Evolutionary conservation across 2,329 filamentous ascomycete genomes (phyloP).

Genomic region (Colletotrichum sp.): DNA sequence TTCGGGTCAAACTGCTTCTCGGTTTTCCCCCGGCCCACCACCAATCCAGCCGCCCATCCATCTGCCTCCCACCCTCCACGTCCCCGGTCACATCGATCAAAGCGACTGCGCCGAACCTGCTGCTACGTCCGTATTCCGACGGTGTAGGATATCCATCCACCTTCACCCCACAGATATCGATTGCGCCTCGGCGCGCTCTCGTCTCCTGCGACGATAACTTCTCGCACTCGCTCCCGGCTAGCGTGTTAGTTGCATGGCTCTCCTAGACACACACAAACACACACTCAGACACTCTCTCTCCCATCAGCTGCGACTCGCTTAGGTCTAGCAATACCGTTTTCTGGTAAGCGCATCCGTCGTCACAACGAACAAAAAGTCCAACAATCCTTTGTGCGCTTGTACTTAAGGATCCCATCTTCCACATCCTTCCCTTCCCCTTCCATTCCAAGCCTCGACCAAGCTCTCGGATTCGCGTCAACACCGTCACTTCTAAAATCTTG

Average conservation of each 20-base stretch:
- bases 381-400: not conserved
- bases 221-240: not conserved
- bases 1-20: not conserved
- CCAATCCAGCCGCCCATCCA: not conserved
- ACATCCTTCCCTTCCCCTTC: not conserved
- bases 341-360: not conserved
- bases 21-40: not conserved
- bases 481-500: not conserved
- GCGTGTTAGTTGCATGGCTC: not conserved
- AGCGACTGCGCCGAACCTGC: not conserved
- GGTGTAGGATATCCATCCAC: not conserved
- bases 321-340: not conserved
- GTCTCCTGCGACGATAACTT: not conserved
- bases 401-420: not conserved
- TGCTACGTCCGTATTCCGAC: conserved; percentile 8
- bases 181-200: not conserved
- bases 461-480: not conserved
- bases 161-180: not conserved
- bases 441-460: not conserved
- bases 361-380: not conserved
- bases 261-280: not conserved
- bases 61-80: not conserved
- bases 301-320: not conserved
- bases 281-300: not conserved
- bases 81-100: not conserved